These are phyloP conservation scores for Tilletia indica DNA, from an alignment of 1,284 basidiomycete species.

Conservation along the genomic window DNA sequence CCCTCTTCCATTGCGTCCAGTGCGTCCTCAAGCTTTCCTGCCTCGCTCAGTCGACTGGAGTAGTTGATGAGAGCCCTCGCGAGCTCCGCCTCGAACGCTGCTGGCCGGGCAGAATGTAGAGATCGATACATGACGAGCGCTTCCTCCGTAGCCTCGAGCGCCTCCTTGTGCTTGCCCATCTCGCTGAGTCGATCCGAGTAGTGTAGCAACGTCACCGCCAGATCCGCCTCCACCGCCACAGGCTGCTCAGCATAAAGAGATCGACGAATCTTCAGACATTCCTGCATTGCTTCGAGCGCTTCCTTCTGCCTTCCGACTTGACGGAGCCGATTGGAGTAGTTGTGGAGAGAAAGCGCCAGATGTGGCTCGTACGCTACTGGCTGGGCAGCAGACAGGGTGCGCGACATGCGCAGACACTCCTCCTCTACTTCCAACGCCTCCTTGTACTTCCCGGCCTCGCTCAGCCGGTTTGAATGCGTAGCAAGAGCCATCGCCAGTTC, in stretches of 20 bases:
- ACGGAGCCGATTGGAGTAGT: background rate
- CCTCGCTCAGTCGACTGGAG: too few species aligned
- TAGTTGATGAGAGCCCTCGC: too few species aligned
- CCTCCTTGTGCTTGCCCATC: background rate
- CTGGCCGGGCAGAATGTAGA: too few species aligned
- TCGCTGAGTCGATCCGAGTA: background rate
- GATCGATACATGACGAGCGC: too few species aligned
- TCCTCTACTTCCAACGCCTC: background rate
- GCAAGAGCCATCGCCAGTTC: background rate
- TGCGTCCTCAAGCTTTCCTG: too few species aligned
- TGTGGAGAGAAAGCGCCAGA: background rate
- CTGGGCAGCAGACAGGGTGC: background rate
- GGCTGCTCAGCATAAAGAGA: background rate
- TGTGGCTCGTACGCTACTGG: background rate
- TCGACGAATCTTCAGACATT: background rate
- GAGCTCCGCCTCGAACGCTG: too few species aligned
- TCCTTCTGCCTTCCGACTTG: background rate
- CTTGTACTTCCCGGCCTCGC: background rate
- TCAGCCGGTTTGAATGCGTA: background rate
- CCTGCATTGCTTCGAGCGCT: background rate
- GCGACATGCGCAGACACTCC: background rate
- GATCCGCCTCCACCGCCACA: too few species aligned
- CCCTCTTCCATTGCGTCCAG: too few species aligned
- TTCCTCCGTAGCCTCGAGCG: background rate
- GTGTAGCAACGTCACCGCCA: background rate